These are phyloP conservation scores for Psilocybe azurescens DNA, from an alignment of 768 basidiomycete species.

Conservation along the genomic window DNA sequence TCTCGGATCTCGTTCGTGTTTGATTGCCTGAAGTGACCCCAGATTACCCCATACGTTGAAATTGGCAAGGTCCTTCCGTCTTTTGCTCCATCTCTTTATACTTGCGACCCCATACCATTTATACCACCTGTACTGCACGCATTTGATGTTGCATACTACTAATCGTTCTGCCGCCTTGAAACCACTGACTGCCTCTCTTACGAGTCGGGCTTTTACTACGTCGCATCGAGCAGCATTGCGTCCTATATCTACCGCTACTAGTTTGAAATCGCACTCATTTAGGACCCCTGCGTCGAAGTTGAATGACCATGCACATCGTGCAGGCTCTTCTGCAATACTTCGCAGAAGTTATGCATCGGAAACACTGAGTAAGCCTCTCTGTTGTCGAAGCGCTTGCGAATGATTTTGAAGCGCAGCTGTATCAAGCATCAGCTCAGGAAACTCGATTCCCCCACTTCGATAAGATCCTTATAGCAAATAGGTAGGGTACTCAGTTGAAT, in stretches of 20 bases:
- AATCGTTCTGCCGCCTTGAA: constrained; percentile 38
- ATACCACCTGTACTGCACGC: neutral
- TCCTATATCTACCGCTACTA: constrained; percentile 12
- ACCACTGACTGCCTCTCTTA: constrained; percentile 27
- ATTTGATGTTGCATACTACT: constrained; percentile 39
- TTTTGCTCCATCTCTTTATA: neutral
- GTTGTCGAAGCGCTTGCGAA: neutral
- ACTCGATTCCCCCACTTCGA: constrained; percentile 65
- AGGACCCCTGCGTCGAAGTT: neutral
- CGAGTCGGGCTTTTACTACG: constrained; percentile 20
- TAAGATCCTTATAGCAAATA: constrained; percentile 92
- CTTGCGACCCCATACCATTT: neutral
- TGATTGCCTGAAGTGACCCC: constrained; percentile 6
- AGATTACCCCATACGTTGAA: neutral
- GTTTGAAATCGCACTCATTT: neutral
- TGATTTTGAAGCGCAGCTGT: neutral
- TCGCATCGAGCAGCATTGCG: constrained; percentile 19
- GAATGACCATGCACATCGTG: neutral
- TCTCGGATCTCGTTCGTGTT: constrained; percentile 21
- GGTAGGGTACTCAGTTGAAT: constrained; percentile 46
- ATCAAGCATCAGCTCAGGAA: neutral
- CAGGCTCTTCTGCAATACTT: neutral
- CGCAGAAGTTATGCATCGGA: constrained; percentile 33
- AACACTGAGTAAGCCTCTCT: constrained; percentile 28
- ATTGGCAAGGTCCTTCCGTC: constrained; percentile 11